phyloP scores from a whole-genome alignment of 192 early-diverging fungal species.

The Coemansia sp. region DNA sequence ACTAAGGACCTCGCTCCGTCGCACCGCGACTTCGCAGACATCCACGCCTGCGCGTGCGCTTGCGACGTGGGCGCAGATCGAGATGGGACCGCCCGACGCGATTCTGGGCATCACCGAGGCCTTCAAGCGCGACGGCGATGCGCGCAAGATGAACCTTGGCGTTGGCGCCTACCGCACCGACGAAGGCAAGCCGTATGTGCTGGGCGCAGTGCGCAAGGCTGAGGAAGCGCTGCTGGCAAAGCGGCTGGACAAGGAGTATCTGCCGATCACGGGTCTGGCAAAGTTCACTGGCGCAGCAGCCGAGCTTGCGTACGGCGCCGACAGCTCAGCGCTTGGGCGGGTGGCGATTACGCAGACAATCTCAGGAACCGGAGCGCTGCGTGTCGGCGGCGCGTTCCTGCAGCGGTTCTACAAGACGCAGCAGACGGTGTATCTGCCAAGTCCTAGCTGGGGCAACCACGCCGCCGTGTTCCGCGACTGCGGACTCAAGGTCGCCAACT shows the following conservation, averaged over 20 bases:
- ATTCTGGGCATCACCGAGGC: constrained; percentile 91
- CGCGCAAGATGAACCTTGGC: constrained; percentile 97
- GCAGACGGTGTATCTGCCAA: constrained; percentile 90
- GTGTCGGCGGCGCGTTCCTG: constrained; percentile 91
- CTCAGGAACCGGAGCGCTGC: constrained; percentile 96
- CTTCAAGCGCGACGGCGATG: constrained; percentile 87
- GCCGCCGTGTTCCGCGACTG: constrained; percentile 88
- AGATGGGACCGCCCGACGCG: constrained; percentile 72
- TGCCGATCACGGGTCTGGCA: constrained; percentile 90
- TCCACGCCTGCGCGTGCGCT: constrained; percentile 6
- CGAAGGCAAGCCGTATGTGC: constrained; percentile 88
- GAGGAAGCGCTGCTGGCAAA: constrained; percentile 72
- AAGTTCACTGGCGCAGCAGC: constrained; percentile 81
- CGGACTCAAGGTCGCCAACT: constrained; percentile 82
- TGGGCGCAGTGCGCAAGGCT: constrained; percentile 87
- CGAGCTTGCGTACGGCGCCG: constrained; percentile 81
- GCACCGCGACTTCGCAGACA: not conserved
- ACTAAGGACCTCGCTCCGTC: constrained; percentile 11
- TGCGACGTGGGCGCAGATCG: constrained; percentile 37
- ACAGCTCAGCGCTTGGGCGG: constrained; percentile 68
- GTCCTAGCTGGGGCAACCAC: constrained; percentile 99
- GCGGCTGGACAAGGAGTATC: constrained; percentile 92
- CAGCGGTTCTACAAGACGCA: constrained; percentile 72
- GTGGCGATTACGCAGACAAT: constrained; percentile 91
- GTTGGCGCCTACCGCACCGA: constrained; percentile 98